phyloP scores from a whole-genome alignment of 805 yeast genomes.

The Tetrapisispora iriomotensis region DNA sequence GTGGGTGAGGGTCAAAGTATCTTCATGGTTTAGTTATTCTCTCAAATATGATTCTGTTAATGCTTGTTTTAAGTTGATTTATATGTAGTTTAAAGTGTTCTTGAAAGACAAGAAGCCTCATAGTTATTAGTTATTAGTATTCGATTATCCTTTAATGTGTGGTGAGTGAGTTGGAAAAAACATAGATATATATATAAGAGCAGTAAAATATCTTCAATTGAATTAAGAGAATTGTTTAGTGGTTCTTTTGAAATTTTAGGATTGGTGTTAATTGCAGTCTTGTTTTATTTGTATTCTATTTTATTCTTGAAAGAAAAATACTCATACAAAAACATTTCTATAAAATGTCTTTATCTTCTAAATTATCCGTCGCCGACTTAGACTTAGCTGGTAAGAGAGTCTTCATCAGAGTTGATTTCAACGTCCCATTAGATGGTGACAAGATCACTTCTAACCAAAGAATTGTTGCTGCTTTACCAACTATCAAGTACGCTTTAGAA shows the following conservation, averaged over 20 bases:
- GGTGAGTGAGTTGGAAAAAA: too few relatives aligned
- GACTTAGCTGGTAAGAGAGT: constrained; percentile 86
- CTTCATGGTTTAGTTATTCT: too few relatives aligned
- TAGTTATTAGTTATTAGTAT: too few relatives aligned
- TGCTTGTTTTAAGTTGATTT: too few relatives aligned
- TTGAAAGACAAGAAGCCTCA: too few relatives aligned
- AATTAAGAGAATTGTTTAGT: too few relatives aligned
- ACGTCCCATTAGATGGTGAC: constrained; percentile 90
- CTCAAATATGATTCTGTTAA: too few relatives aligned
- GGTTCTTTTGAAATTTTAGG: neutral
- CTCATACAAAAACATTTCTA: neutral
- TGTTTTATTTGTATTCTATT: neutral
- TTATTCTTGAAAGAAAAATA: neutral
- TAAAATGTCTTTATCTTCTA: constrained; percentile 83
- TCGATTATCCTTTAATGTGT: too few relatives aligned
- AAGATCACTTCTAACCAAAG: constrained; percentile 99
- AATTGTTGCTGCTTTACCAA: constrained; percentile 98
- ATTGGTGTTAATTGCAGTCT: neutral
- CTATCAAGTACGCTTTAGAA: constrained; percentile 89
- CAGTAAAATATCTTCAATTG: too few relatives aligned
- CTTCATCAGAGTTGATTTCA: constrained; percentile 96
- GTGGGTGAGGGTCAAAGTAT: too few relatives aligned
- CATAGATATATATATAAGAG: too few relatives aligned
- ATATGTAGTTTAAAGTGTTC: too few relatives aligned
- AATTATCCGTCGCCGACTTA: constrained; percentile 87